Percentiles rank a stretch among this genome's conserved stretches.
Evolutionary conservation across 2,329 filamentous ascomycete genomes (phyloP).

Genomic region (Chrysoporthe deuterocubensis): DNA sequence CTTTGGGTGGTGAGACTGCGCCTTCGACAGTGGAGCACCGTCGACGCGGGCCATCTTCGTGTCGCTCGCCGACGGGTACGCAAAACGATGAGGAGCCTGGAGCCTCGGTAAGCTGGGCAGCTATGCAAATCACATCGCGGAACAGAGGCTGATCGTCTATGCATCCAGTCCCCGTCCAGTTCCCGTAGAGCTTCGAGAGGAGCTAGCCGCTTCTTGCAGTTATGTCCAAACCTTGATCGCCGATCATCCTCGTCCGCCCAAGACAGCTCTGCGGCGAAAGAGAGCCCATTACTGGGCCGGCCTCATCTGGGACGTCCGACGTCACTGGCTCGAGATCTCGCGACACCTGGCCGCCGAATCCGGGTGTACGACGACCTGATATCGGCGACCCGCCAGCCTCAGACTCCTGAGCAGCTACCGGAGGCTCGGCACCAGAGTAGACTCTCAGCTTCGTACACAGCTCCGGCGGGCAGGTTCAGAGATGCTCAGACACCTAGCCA

Average conservation of each 20-base stretch:
- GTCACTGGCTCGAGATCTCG: slow-evolving; percentile 25
- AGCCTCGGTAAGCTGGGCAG: slow-evolving; percentile 21
- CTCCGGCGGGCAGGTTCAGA: slow-evolving; percentile 38
- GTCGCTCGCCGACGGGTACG: not conserved
- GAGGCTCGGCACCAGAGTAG: slow-evolving; percentile 52
- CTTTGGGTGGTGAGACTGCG: slow-evolving; percentile 8
- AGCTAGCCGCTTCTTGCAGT: slow-evolving; percentile 8
- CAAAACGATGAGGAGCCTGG: slow-evolving; percentile 22
- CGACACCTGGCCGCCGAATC: slow-evolving; percentile 35
- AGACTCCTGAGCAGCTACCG: slow-evolving; percentile 54
- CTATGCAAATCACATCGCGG: not conserved
- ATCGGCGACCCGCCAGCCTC: slow-evolving; percentile 50
- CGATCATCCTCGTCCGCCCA: slow-evolving; percentile 7
- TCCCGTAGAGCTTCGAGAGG: slow-evolving; percentile 16
- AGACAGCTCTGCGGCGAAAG: slow-evolving; percentile 6
- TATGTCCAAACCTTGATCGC: slow-evolving; percentile 8
- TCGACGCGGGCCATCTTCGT: slow-evolving; percentile 16
- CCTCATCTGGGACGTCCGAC: slow-evolving; percentile 19
- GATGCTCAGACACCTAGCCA: slow-evolving; percentile 31
- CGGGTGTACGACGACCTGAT: slow-evolving; percentile 52
- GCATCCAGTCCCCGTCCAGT: slow-evolving; percentile 19
- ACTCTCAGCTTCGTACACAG: slow-evolving; percentile 49
- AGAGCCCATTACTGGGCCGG: slow-evolving; percentile 10
- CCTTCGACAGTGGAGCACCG: not conserved
- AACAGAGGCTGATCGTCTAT: not conserved